Base-by-base conservation (phyloP, 306 rosid genomes). In the Cyamopsis tetragonoloba region DNA sequence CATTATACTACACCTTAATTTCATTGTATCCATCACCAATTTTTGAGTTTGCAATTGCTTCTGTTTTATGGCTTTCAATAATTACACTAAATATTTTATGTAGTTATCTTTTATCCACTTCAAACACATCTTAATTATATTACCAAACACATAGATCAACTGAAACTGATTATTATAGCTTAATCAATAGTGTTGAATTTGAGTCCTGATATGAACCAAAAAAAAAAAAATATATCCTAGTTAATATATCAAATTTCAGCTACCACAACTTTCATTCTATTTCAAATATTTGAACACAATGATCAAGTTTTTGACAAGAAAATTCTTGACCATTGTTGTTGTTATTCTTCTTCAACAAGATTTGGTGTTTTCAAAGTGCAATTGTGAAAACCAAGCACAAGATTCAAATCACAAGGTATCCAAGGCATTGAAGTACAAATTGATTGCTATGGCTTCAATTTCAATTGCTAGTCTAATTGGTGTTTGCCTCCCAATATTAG, bases 381-480 rank as follows among this genome's bases (percentile, higher is more conserved):
- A 10, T 1, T 60, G 72, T 31, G 84, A 55, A 23, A 12, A 71
- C 9, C 18, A 54, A 11, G 30, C 9, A 15, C 69, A 62, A 37
- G 53, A 41, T 2, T 43, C 42, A 15, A 22, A 44, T 38, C 62
- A 59, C 4, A 60, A 73, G 14, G 64, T 14, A 41, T 61, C 77
- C 43, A 51, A 70, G 38, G 77, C 84, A 64, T 73, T 76, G 13
- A 79, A 71, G 61, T 80, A 65, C 74, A 82, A 87, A 71, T 48
- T 82, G 3, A 73, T 72, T 10, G 86, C 84, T 39, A 51, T 73
- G 26, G 68, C 81, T 66, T 43, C 88, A 67, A 70, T 83, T 43
- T 82, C 80, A 14, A 49, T 55, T 32, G 85, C 89, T 6, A 73
- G 88, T 41, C 39, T 73, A 14, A 35, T 82, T 12, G 89, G 93